Evolutionary conservation across 2,329 filamentous ascomycete genomes (phyloP).

Genomic region (Xylariaceae sp.): DNA sequence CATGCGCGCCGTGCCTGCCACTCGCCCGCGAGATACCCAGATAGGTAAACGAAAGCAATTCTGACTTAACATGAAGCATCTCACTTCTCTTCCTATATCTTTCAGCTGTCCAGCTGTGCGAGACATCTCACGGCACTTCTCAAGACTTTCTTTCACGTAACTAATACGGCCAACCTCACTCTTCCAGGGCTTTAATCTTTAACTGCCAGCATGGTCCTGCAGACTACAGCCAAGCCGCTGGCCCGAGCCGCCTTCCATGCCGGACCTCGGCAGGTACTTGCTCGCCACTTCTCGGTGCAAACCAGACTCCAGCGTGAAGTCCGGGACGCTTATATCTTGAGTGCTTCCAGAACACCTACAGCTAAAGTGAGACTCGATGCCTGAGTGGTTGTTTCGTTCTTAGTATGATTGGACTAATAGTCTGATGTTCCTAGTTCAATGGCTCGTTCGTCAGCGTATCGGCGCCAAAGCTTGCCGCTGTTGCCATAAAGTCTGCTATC

Average conservation of each 20-base stretch:
- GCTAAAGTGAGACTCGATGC: conserved; percentile 58
- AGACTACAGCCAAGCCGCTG: conserved; percentile 21
- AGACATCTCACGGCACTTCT: background rate
- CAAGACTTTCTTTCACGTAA: background rate
- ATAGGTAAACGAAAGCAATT: too few species aligned
- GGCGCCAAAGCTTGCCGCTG: conserved; percentile 82
- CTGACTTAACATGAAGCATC: background rate
- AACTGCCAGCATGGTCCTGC: conserved; percentile 25
- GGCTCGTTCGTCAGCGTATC: conserved; percentile 78
- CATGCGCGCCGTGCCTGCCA: too few species aligned
- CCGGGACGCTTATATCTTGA: conserved; percentile 89
- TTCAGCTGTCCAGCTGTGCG: background rate
- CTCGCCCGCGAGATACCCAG: too few species aligned
- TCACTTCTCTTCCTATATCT: background rate
- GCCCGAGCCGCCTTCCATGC: conserved; percentile 21
- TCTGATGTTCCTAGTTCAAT: conserved; percentile 66
- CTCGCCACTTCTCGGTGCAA: conserved; percentile 45
- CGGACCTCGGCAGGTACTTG: conserved; percentile 23
- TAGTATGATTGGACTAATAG: conserved; percentile 1
- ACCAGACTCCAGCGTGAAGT: conserved; percentile 57
- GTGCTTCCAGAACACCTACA: conserved; percentile 82
- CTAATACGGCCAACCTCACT: background rate
- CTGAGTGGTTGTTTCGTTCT: background rate
- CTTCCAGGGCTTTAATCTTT: background rate
- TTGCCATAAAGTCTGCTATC: conserved; percentile 86